Evolutionary conservation across 768 basidiomycete genomes (phyloP), one percentile per base, ranked within the genome.

Genomic region (Galerina marginata): DNA sequence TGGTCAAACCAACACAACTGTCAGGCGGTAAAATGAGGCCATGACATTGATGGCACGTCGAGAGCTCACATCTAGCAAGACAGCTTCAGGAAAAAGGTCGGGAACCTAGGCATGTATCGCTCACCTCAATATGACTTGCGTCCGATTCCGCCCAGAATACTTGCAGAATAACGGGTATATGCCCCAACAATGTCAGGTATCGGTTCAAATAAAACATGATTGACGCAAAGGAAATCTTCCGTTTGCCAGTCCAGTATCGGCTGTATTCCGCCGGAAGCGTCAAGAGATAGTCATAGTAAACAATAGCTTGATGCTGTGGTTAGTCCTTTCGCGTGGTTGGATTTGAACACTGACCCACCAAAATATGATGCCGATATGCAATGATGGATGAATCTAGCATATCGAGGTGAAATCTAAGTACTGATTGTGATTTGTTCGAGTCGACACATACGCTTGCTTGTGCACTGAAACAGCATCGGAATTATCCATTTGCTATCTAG

Each of bases 271-370:
- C n/a, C 50, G 36, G 36, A 12, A 51, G 20, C 7, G 50, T 51
- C 20, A 51, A 51, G 20, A 38, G 33, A 37, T 51, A 51, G 50
- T 51, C 50, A 37, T 51, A 51, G 37, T 51, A 51, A n/a, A 51
- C 15, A 11, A 51, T 51, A 20, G 50, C 50, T 48, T 33, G 29
- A 33, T 33, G 29, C 7, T 33, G 7, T 7, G 29, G 4, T 33
- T 2, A 33, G 7, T 7, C 29, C 29, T 33, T 33, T 33, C 7
- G 29, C 29, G 29, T 33, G 29, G 29, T 33, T 1, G 29, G 29
- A 33, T 33, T 0, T 33, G 29, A 33, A 33, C 4, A 33, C 1
- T 33, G 29, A 33, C 29, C 29, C 29, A 33, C 29, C 29, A 33
- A 33, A 33, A 33, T 33, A 33, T 5, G 29, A 33, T 33, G 29